Base-by-base conservation (phyloP, 106 monocot genomes). In the Dendrobium huoshanense region DNA sequence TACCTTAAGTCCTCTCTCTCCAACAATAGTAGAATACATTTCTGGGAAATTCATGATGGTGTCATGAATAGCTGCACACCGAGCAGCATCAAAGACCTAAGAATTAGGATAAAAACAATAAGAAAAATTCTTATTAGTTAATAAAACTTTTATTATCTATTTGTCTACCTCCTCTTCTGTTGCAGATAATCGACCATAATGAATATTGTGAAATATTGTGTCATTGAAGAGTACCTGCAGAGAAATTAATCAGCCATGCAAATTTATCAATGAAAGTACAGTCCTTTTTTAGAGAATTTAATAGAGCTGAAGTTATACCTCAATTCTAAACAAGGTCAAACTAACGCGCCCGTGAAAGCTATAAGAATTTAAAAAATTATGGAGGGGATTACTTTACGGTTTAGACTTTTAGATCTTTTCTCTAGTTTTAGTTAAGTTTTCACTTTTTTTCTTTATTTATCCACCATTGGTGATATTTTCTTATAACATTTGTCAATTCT, bases 1-100 rank as follows among this genome's bases (percentile, higher is more conserved):
- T 40, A 95, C 97, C 97, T 98, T 98, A 27, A 98, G 78, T 77
- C 97, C 97, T 87, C 97, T 81, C 83, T 98, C 97, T 76, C 97
- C 97, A 81, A 98, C 97, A 67, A 98, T 80, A 41, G 97, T 98
- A 10, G 89, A 87, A 77, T 94, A 98, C 73, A 92, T 94, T 70
- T 94, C 92, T 22, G 97, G 97, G 73, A 98, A 98, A 13, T 88
- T 95, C 97, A 94, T 91, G 25, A 98, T 88, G 47, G 97, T 94
- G 73, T 94, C 94, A 88, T 98, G 97, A 82, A 98, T 91, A 82
- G 94, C 87, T 80, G 97, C 97, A 80, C 42, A 79, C 29, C 88
- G 87, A 77, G 97, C 97, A 82, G 94, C 94, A 82, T 94, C 94
- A 84, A 76, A 95, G 41, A 98, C 94, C 97, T 98, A 84, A 24